Base-by-base conservation (phyloP, 208 protist genomes). In the Zelonia costaricensis region DNA sequence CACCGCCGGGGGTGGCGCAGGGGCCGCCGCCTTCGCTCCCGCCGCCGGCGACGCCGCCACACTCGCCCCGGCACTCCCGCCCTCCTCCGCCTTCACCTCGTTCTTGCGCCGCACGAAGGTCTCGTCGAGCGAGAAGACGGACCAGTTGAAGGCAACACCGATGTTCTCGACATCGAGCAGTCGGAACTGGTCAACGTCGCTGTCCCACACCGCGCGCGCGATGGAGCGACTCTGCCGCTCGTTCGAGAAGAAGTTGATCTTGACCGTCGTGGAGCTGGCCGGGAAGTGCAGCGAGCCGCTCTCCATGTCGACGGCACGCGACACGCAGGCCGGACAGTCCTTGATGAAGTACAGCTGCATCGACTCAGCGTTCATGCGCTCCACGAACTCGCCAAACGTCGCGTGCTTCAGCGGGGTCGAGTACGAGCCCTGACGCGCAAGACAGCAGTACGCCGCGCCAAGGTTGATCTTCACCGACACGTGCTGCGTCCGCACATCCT, bases 321-420 rank as follows among this genome's bases (percentile, higher is more conserved):
- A 91, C 42, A 94, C 83, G 65, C 83, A 92, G 13, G 67, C 67
- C 13, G 88, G 88, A 39, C 82, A 86, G 63, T 94, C 88, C 23
- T 78, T 78, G 31, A 94, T 75, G 52, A 94, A 94, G 61, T 92
- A 94, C 43, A 94, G 51, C 74, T 94, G 84, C 82, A 94, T 85
- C 39, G 78, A 87, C 71, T 94, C 83, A 22, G 91, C 79, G 69
- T 89, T 89, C 81, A 92, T 92, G 39, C 83, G 82, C 60, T 89
- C 80, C 8, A 94, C 85, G 57, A 94, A 91, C 69, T 92, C 76
- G 40, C 74, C 74, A 55, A 94, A 92, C 10, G 83, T 86, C 23
- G 83, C 84, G 60, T 94, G 82, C 55, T 85, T 85, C 18, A 92
- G 76, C n/a, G 82, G 82, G 2, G 84, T 90, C 43, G 78, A 84